These are phyloP conservation scores for Sporobolomyces pararoseus DNA, from an alignment of 768 basidiomycete genomes.

Conservation along the genomic window DNA sequence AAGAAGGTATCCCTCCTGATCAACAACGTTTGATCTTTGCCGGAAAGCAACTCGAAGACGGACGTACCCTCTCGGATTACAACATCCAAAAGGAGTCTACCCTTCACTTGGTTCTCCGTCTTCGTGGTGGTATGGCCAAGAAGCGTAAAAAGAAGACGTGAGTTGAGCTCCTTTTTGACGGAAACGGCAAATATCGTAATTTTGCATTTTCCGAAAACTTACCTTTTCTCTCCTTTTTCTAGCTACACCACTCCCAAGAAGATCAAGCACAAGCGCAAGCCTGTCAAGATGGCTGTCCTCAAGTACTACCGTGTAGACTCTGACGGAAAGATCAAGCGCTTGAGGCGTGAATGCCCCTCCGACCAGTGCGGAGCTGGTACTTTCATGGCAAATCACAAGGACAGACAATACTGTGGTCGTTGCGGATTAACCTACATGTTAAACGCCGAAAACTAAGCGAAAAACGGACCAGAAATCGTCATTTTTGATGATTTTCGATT, in stretches of 20 bases:
- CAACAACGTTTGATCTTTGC: constrained; percentile 98
- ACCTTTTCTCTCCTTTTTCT: not conserved
- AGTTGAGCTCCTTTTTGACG: not conserved
- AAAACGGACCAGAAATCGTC: no score
- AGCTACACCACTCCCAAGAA: constrained; percentile 54
- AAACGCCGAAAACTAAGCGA: constrained; percentile 17
- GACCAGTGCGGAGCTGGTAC: constrained; percentile 55
- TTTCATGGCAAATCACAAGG: constrained; percentile 87
- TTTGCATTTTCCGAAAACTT: constrained; percentile 1
- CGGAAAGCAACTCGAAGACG: constrained; percentile 98
- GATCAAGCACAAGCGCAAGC: constrained; percentile 85
- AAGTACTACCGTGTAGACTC: constrained; percentile 99
- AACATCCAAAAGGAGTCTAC: constrained; percentile 99
- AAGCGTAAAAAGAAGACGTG: constrained; percentile 80
- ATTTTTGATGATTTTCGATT: no score
- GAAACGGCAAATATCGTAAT: no score
- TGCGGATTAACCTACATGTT: constrained; percentile 41
- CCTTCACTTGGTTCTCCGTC: constrained; percentile 91
- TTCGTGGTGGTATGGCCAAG: constrained; percentile 99
- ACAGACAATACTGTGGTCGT: constrained; percentile 29
- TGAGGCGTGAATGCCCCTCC: constrained; percentile 89
- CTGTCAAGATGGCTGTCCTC: constrained; percentile 99
- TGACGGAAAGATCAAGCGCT: constrained; percentile 87
- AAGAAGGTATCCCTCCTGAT: constrained; percentile 89
- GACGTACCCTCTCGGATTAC: constrained; percentile 88